These are phyloP conservation scores for Trichoderma erinaceum DNA, from an alignment of 495 filamentous ascomycete genomes.

Conservation along the genomic window DNA sequence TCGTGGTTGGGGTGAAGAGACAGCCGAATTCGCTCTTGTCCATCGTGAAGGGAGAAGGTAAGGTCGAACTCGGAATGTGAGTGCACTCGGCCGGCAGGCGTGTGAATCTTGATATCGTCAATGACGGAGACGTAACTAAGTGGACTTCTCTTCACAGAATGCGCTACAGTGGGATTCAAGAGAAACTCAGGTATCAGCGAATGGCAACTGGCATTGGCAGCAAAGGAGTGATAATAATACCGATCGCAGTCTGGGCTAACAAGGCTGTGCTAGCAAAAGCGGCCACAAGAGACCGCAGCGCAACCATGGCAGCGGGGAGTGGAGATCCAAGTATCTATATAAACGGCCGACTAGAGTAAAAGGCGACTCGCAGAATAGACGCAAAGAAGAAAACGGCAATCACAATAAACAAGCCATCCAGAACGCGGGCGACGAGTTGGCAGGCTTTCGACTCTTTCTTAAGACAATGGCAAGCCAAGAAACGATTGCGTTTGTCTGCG, in stretches of 20 bases:
- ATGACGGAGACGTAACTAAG: slow-evolving; percentile 67
- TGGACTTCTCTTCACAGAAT: slow-evolving; percentile 70
- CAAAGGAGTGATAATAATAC: slow-evolving; percentile 18
- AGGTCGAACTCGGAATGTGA: slow-evolving; percentile 76
- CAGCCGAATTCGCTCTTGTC: slow-evolving; percentile 65
- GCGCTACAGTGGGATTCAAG: slow-evolving; percentile 39
- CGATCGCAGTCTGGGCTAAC: slow-evolving; percentile 28
- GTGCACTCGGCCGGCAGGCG: slow-evolving; percentile 71
- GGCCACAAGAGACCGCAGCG: slow-evolving; percentile 32
- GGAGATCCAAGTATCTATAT: background rate
- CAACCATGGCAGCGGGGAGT: slow-evolving; percentile 23
- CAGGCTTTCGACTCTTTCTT: background rate
- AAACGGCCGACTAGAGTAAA: background rate
- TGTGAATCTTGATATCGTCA: slow-evolving; percentile 70
- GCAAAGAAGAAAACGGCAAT: background rate
- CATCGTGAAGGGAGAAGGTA: slow-evolving; percentile 65
- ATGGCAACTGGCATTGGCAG: background rate
- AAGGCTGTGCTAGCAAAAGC: slow-evolving; percentile 26
- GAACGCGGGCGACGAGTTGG: background rate
- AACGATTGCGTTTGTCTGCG: slow-evolving; percentile 1
- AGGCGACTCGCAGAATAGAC: background rate
- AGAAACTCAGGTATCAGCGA: background rate
- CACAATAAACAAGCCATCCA: slow-evolving; percentile 1
- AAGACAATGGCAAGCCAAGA: slow-evolving; percentile 8
- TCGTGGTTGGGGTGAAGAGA: slow-evolving; percentile 88